Evolutionary conservation across 192 early-diverging fungal genomes (phyloP).

Genomic region (Dissophora ornata): DNA sequence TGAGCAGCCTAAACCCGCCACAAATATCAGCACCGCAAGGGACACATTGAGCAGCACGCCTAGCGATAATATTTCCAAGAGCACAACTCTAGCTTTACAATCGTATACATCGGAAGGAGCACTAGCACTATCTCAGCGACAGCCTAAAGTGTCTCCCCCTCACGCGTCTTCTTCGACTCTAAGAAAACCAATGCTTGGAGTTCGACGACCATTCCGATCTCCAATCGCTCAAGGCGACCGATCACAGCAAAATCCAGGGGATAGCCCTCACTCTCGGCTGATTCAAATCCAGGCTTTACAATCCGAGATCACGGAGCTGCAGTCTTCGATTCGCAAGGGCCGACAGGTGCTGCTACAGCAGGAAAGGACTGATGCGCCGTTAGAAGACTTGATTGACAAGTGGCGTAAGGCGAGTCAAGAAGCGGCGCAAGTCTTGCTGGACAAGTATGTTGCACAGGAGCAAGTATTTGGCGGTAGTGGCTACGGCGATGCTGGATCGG

Average conservation of each 20-base stretch:
- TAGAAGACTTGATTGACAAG: conserved; percentile 33
- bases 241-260: neutral
- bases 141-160: too few relatives aligned
- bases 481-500: neutral
- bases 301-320: conserved; percentile 15
- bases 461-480: conserved; percentile 8
- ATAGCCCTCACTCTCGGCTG: neutral
- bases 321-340: conserved; percentile 32
- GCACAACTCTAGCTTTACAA: too few relatives aligned
- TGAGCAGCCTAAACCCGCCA: neutral
- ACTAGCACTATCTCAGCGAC: too few relatives aligned
- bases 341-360: conserved; percentile 26
- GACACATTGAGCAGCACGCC: too few relatives aligned
- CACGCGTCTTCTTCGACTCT: neutral
- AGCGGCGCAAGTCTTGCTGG: conserved; percentile 29
- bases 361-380: conserved; percentile 14
- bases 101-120: too few relatives aligned
- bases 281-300: conserved; percentile 18
- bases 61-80: too few relatives aligned
- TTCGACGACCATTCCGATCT: conserved; percentile 15
- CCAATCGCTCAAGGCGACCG: conserved; percentile 1
- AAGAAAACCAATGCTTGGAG: neutral
- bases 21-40: neutral
- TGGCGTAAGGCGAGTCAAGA: conserved; percentile 35
- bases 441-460: conserved; percentile 32